These are phyloP conservation scores for Gossypium davidsonii DNA, from an alignment of 441 rosid species.

Conservation along the genomic window DNA sequence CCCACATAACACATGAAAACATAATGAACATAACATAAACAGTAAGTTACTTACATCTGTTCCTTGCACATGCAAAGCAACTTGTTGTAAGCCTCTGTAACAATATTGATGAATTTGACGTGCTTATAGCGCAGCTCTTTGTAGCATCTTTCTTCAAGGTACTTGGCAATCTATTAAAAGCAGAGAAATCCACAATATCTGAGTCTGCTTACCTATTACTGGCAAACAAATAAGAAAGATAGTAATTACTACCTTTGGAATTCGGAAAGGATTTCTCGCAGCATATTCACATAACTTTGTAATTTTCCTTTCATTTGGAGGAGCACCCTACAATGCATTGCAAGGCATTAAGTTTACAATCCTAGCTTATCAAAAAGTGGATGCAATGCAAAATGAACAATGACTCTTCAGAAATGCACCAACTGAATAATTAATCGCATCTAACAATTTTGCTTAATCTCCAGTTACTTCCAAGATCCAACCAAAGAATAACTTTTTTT, in stretches of 20 bases:
- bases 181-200: constrained; percentile 9
- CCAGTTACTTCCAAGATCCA: neutral
- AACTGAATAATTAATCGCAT: neutral
- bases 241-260: constrained; percentile 63
- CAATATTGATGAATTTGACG: constrained; percentile 54
- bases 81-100: constrained; percentile 63
- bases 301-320: constrained; percentile 79
- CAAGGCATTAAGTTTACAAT: constrained; percentile 10
- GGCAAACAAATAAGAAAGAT: neutral
- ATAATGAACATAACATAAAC: neutral
- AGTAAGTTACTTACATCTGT: constrained; percentile 63
- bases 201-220: neutral
- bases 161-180: constrained; percentile 63
- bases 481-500: neutral
- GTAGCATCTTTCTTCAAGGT: constrained; percentile 89
- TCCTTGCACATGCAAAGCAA: constrained; percentile 73
- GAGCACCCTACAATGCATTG: constrained; percentile 49
- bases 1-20: neutral
- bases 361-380: neutral
- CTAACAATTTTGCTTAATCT: neutral
- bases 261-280: constrained; percentile 78
- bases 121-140: constrained; percentile 80
- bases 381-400: neutral
- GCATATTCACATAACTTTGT: constrained; percentile 91
- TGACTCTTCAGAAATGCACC: neutral